A percentile compares a stretch with the other conserved stretches of the same genome.
phyloP scores from a whole-genome alignment of 257 asterid genomes.

The Pogostemon cablin region DNA sequence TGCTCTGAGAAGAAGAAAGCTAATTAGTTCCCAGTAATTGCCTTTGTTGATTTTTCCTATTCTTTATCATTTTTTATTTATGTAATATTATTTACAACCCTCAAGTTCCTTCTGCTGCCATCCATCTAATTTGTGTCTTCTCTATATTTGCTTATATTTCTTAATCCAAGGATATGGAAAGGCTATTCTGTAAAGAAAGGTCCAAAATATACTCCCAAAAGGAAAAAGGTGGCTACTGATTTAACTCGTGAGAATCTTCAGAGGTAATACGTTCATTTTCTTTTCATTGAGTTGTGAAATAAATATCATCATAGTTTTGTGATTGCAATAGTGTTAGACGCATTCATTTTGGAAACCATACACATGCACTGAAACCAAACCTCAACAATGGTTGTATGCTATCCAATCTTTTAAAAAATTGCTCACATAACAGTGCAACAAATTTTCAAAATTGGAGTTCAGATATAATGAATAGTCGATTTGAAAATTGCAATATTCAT shows the following conservation, averaged over 20 bases:
- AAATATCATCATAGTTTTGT: not conserved
- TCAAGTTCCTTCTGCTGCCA: constrained; percentile 2
- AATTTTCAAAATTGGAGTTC: not conserved
- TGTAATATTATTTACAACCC: not conserved
- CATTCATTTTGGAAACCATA: not conserved
- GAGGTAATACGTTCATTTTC: constrained; percentile 50
- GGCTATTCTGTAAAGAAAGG: constrained; percentile 84
- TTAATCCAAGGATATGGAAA: constrained; percentile 71
- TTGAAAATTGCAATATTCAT: constrained; percentile 9
- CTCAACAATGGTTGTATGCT: too few relatives aligned
- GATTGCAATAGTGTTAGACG: constrained; percentile 8
- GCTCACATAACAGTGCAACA: too few relatives aligned
- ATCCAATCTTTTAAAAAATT: too few relatives aligned
- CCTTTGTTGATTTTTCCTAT: constrained; percentile 25
- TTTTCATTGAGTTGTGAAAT: constrained; percentile 3
- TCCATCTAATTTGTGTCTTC: constrained; percentile 21
- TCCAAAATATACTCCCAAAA: constrained; percentile 85
- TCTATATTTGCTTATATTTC: constrained; percentile 25
- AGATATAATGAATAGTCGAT: not conserved
- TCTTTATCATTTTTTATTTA: not conserved
- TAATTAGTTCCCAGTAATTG: constrained; percentile 74
- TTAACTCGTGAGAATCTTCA: constrained; percentile 86
- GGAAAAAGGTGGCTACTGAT: constrained; percentile 93
- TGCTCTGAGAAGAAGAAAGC: constrained; percentile 79
- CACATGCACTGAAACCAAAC: too few relatives aligned